These are phyloP conservation scores for Ogataea glucozyma DNA, from an alignment of 805 yeast genomes.

Conservation along the genomic window DNA sequence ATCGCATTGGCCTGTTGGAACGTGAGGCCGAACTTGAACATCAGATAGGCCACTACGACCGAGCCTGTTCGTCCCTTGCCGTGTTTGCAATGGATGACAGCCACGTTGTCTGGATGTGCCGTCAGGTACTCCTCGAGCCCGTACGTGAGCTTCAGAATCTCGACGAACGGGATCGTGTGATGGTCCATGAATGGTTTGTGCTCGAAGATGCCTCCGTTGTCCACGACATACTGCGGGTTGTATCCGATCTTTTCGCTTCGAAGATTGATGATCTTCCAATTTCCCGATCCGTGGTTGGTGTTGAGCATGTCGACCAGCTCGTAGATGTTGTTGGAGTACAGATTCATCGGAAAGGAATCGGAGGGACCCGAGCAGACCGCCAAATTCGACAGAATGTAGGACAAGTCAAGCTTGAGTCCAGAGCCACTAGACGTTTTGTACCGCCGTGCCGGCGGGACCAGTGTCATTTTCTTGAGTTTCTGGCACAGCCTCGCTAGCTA, in stretches of 20 bases:
- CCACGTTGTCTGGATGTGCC: conserved; percentile 36
- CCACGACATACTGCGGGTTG: conserved; percentile 33
- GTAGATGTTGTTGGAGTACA: conserved; percentile 53
- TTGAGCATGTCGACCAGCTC: conserved; percentile 53
- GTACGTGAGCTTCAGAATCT: conserved; percentile 45
- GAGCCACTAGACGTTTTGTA: conserved; percentile 8
- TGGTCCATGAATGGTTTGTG: conserved; percentile 75
- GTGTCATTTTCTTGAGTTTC: background rate
- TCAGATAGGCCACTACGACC: conserved; percentile 66
- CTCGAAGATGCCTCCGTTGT: conserved; percentile 39
- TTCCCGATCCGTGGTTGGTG: conserved; percentile 42
- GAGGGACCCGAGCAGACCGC: conserved; percentile 81
- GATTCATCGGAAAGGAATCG: conserved; percentile 39
- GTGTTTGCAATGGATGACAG: conserved; percentile 83
- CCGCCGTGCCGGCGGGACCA: conserved; percentile 8
- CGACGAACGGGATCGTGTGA: conserved; percentile 63
- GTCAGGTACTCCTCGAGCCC: conserved; percentile 48
- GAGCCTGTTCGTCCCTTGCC: conserved; percentile 94
- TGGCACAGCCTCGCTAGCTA: background rate
- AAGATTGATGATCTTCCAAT: conserved; percentile 78
- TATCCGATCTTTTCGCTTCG: conserved; percentile 55
- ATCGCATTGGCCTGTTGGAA: conserved; percentile 48
- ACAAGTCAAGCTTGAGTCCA: conserved; percentile 50
- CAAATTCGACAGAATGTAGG: conserved; percentile 63
- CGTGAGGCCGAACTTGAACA: conserved; percentile 43